Base-by-base conservation (phyloP, 306 rosid genomes). In the Astragalus membranaceus region DNA sequence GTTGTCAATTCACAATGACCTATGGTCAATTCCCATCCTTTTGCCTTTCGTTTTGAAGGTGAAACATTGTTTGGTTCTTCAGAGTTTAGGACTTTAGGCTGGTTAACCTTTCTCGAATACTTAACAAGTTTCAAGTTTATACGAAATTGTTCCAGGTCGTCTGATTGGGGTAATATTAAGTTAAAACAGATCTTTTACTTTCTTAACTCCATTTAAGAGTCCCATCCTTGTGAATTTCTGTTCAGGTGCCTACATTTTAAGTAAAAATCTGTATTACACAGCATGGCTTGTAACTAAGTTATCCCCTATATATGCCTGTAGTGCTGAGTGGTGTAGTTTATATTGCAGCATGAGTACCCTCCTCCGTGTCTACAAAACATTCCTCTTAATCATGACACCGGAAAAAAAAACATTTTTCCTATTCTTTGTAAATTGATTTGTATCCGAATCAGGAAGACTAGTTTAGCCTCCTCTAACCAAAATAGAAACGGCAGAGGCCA, bases 241-340 rank as follows among this genome's bases (percentile, higher is more conserved):
- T 16, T 13, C 36, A 26, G 2, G 41, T 5, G 5, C 13, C 11
- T 2, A 48, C 64, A 15, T 52, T 60, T 61, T 20, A 13, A 73
- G 57, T 13, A 30, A 50, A 42, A 29, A 33, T 33, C 33, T 47
- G 5, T 35, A 62, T 67, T 55, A 37, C 55, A 11, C 42, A 59
- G 29, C 48, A 6, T 49, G 49, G 39, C 48, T 69, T 29, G 4
- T 61, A n/a, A n/a, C n/a, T n/a, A 47, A 23, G 36, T 46, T 72
- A 56, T 8, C 49, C 63, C 68, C 36, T 32, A 23, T 20, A 23
- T 32, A 17, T 14, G 42, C 42, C 48, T 33, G 32, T 44, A 23
- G 41, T 52, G 44, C 17, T 73, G 79, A 60, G 33, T 50, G 67
- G 57, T 49, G 52, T 55, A 57, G 56, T 64, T 51, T 36, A 12